A percentile compares a stretch with the other conserved stretches of the same genome.
Conservation (phyloP, 345 rosid genomes). For the Eutrema heterophyllum region DNA sequence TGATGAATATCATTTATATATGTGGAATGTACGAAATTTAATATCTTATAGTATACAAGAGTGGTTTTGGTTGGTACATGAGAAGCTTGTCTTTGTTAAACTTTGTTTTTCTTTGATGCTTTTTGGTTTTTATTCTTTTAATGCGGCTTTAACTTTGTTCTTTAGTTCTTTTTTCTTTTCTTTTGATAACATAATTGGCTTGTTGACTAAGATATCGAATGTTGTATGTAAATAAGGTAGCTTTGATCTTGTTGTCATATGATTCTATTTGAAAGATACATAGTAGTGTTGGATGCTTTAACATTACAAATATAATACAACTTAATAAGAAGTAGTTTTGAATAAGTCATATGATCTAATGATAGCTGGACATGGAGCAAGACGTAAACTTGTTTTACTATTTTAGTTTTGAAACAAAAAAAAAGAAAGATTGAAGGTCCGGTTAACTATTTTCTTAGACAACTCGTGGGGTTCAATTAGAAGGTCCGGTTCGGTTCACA, state of each 20-base stretch:
- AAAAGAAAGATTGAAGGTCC: no score
- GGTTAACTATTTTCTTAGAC: no score
- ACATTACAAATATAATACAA: not conserved
- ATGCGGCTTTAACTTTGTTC: conserved; percentile 33
- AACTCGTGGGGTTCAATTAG: no score
- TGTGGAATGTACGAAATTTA: not conserved
- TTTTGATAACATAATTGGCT: conserved; percentile 30
- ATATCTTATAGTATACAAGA: conserved; percentile 9
- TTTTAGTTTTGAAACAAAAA: no score
- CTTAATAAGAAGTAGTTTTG: not conserved
- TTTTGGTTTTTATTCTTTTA: conserved; percentile 21
- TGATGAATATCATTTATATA: not conserved
- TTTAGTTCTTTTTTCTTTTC: conserved; percentile 17
- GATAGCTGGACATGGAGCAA: no score
- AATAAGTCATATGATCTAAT: no score
- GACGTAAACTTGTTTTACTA: no score
- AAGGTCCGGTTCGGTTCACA: not conserved
- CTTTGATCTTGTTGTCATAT: conserved; percentile 9
- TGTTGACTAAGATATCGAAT: conserved; percentile 31
- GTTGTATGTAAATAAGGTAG: conserved; percentile 8
- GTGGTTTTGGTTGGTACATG: conserved; percentile 8
- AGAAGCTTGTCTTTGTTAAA: conserved; percentile 12
- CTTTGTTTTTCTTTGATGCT: not conserved
- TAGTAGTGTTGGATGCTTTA: not conserved
- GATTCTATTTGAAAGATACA: not conserved